Evolutionary conservation across 129 eudicot genomes (phyloP), one percentile per base, ranked within the genome.

Genomic region (Ambrosia trifida): DNA sequence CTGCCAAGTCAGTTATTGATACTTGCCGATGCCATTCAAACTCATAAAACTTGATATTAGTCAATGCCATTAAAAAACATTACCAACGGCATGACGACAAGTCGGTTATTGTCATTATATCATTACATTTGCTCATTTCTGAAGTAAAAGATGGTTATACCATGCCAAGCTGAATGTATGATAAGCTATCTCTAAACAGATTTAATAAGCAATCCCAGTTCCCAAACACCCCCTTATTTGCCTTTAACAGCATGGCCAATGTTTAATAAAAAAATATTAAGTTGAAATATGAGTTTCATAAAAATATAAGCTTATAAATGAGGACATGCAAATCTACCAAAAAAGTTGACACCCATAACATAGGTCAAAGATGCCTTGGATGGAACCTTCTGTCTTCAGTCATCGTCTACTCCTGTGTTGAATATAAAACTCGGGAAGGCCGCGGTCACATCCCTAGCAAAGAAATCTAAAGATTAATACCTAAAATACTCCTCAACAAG

Each of bases 351-450:
- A 58, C 50, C 30, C 7, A 33, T 70, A 51, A 20, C 13, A 18
- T 52, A 0, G 72, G 20, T 56, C 47, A 67, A 45, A 31, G 28
- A 52, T 4, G 67, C 38, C 36, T 3, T 64, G 20, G 65, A 11
- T 16, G 46, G 47, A 36, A 60, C 24, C 80, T 58, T 64, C 2
- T 3, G 66, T 20, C 18, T n/a, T 75, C 79, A 78, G 20, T 84
- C 85, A 11, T 84, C 88, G 11, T 68, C 78, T 47, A 84, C 88
- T 49, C 71, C 75, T 11, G 88, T 80, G 68, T 80, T 84, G 76
- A 80, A 84, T 47, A 84, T 73, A 47, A 84, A 84, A 53, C 88
- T 84, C 6, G 85, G 84, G 72, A 84, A 84, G 70, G 73, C 83
- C 1, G 88, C 77, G 17, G 88, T 80, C 11, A 84, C 76, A 51